Evolutionary conservation across 768 basidiomycete species (phyloP).

Genomic region (Fistulinella prunicolor): DNA sequence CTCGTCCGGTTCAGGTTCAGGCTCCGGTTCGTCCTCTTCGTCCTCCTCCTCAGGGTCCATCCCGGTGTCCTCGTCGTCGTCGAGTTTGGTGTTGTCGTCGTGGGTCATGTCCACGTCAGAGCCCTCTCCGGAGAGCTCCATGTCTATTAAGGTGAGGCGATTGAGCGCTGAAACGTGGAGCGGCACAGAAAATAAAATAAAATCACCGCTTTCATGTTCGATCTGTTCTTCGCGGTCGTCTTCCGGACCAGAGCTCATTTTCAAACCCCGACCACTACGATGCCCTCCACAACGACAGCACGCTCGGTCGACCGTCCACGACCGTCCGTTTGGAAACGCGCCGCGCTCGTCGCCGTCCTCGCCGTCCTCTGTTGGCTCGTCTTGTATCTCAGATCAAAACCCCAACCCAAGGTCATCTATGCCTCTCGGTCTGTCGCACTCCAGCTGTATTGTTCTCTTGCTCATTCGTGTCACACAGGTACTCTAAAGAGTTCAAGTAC

Average conservation of each 20-base stretch:
- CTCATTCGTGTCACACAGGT: constrained; percentile 44
- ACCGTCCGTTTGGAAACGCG: constrained; percentile 47
- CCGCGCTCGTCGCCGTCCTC: constrained; percentile 41
- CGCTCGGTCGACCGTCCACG: constrained; percentile 38
- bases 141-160: constrained; percentile 9
- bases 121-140: constrained; percentile 23
- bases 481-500: constrained; percentile 79
- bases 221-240: no score
- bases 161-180: no score
- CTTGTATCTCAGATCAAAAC: constrained; percentile 30
- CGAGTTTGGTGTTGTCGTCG: constrained; percentile 29
- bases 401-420: constrained; percentile 50
- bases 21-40: constrained; percentile 15
- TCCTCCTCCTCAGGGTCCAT: constrained; percentile 35
- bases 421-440: constrained; percentile 53
- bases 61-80: constrained; percentile 38
- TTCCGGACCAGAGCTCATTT: not conserved
- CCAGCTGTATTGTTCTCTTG: not conserved
- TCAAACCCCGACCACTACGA: constrained; percentile 23
- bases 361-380: constrained; percentile 45
- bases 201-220: no score
- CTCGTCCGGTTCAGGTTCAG: constrained; percentile 14
- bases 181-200: no score
- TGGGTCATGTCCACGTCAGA: constrained; percentile 38
- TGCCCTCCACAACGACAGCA: constrained; percentile 10